Conservation (phyloP, 345 rosid species). For the Murraya koenigii region DNA sequence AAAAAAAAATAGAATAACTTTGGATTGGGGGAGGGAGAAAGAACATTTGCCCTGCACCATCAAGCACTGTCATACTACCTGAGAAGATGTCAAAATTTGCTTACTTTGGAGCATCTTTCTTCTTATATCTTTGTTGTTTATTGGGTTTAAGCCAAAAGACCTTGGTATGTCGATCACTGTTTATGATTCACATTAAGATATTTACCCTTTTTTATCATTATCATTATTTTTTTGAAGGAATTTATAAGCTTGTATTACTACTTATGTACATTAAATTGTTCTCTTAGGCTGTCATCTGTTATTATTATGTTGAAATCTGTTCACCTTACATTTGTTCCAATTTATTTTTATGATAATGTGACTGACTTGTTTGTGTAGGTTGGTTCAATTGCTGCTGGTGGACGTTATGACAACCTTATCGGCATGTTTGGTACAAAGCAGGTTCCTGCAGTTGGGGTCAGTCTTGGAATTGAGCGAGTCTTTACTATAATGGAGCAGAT, state of each 20-base stretch:
- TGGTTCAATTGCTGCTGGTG: slow-evolving; percentile 95
- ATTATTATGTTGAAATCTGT: not conserved
- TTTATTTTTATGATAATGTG: not conserved
- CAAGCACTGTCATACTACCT: not conserved
- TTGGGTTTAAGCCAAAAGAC: too few relatives aligned
- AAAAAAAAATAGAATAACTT: too few relatives aligned
- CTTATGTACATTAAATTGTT: not conserved
- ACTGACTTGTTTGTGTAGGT: slow-evolving; percentile 43
- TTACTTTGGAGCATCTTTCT: not conserved
- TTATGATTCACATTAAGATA: not conserved
- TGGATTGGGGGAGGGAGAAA: not conserved
- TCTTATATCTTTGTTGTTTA: not conserved
- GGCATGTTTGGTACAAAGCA: slow-evolving; percentile 86
- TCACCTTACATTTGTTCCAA: not conserved
- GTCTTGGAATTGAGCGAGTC: slow-evolving; percentile 92
- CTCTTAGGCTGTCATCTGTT: not conserved
- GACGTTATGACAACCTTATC: slow-evolving; percentile 85
- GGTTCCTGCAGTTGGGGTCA: slow-evolving; percentile 93
- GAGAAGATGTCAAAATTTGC: not conserved
- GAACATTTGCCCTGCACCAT: not conserved
- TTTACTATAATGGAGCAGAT: slow-evolving; percentile 82
- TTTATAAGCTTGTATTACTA: not conserved
- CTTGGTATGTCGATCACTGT: too few relatives aligned
- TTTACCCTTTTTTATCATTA: too few relatives aligned
- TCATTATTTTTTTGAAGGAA: not conserved